These are phyloP conservation scores for Erigeron canadensis DNA, from an alignment of 129 eudicot species.

Conservation along the genomic window DNA sequence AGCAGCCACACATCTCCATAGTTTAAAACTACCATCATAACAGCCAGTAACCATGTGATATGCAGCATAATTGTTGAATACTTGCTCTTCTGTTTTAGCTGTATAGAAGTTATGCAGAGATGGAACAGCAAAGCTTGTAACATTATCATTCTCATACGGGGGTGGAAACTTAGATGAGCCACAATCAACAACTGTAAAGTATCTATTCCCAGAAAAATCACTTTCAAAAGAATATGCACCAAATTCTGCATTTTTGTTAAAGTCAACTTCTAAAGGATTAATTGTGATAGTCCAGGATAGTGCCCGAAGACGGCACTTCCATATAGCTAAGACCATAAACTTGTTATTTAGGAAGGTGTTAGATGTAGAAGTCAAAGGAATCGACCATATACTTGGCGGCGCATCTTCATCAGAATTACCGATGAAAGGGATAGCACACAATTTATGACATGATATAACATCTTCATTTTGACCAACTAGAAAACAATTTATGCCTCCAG, in stretches of 20 bases:
- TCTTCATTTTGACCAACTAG: conserved; percentile 42
- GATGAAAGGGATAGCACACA: conserved; percentile 64
- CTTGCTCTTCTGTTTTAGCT: conserved; percentile 31
- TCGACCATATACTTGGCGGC: conserved; percentile 51
- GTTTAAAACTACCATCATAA: conserved; percentile 66
- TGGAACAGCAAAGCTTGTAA: conserved; percentile 64
- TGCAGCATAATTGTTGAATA: conserved; percentile 33
- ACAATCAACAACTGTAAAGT: conserved; percentile 43
- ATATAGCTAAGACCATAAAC: conserved; percentile 64
- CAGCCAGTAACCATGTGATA: conserved; percentile 83
- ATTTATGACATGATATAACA: conserved; percentile 43
- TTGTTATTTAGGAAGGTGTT: conserved; percentile 34
- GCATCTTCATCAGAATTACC: conserved; percentile 26
- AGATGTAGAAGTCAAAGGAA: conserved; percentile 57
- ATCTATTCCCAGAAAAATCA: conserved; percentile 50
- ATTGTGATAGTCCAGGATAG: conserved; percentile 70
- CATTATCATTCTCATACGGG: conserved; percentile 34
- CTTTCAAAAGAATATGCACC: conserved; percentile 42
- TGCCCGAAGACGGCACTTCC: conserved; percentile 61
- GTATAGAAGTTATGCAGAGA: conserved; percentile 32
- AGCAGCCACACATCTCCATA: conserved; percentile 68
- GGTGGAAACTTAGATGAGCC: conserved; percentile 65
- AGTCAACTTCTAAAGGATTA: conserved; percentile 43
- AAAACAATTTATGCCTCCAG: conserved; percentile 58
- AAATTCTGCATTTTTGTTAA: conserved; percentile 21